Base-by-base conservation (phyloP, 202 grass and related monocot species). In the Schoenoplectus tabernaemontani region DNA sequence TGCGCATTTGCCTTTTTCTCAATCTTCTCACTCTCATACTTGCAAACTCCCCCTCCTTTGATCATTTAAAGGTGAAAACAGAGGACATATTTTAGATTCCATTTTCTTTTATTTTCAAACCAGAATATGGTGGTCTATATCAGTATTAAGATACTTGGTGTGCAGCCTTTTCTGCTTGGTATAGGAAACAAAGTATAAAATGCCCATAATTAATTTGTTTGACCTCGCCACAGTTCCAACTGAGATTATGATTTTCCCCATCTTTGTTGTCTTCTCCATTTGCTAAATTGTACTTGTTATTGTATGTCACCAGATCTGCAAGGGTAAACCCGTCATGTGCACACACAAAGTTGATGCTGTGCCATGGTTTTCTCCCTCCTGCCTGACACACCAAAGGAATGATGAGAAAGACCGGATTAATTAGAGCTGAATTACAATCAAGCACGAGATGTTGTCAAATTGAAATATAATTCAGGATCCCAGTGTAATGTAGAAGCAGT, bases 201-300 rank as follows among this genome's bases (percentile, higher is more conserved):
- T 57, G 50, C n/a, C 34, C 26, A 37, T 59, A 42, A 33, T 53
- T 59, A 61, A 47, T 60, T 28, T 26, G 8, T 58, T 80, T 84
- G 77, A 98, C 91, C 95, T 94, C 83, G 64, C 95, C 95, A 83
- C 95, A 98, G 38, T 98, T 98, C 95, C 95, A 94, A 62, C 91
- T 98, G 64, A 92, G 91, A 66, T 98, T 98, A 75, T 98, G 95
- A 77, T 98, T 94, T 86, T 98, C 95, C 50, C 95, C 95, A 87
- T 98, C 95, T 66, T 75, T 84, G 28, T 98, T 98, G 51, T 94
- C 76, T 86, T 98, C 95, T 26, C 95, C 89, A 82, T 98, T 98
- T 71, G 84, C 82, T 30, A 85, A 60, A 82, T 98, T 98, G 76
- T 92, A 90, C 64, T 98, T 98, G 37, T 90, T 94, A 66, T 94